Conservation (phyloP, 73 alveolate species). For the Stentor roeselii region DNA sequence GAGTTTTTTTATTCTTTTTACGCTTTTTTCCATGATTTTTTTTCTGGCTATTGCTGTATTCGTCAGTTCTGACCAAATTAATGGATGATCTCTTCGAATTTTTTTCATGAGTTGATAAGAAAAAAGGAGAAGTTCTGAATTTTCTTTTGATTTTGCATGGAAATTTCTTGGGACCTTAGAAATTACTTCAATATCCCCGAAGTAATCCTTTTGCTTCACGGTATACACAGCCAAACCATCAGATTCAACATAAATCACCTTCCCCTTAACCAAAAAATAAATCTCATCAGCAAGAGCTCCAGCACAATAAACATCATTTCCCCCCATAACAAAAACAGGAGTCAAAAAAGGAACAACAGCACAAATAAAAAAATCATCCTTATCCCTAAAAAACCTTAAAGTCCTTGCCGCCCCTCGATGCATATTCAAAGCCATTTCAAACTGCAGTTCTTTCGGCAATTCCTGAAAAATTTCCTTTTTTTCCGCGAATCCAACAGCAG, state of each 20-base stretch:
- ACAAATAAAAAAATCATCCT: neutral
- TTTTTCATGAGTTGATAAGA: neutral
- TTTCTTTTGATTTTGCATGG: neutral
- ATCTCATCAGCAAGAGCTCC: conserved; percentile 17
- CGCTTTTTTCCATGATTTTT: neutral
- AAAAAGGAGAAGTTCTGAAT: neutral
- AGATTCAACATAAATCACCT: neutral
- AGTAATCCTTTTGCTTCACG: neutral
- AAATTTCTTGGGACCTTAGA: neutral
- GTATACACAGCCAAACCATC: neutral
- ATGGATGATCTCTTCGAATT: neutral
- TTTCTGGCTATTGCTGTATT: neutral
- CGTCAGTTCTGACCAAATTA: neutral
- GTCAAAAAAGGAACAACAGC: neutral
- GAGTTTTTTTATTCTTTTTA: too few relatives aligned
- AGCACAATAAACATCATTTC: neutral
- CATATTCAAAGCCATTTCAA: conserved; percentile 4
- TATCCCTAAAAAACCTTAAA: neutral
- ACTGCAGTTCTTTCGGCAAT: neutral
- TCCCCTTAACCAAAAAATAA: conserved; percentile 14
- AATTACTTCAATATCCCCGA: neutral
- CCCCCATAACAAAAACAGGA: neutral
- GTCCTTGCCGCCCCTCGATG: neutral
- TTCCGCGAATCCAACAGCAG: neutral
- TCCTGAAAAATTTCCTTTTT: neutral